Base-by-base conservation (phyloP, 1,284 basidiomycete species). In the Puccinia coronata region DNA sequence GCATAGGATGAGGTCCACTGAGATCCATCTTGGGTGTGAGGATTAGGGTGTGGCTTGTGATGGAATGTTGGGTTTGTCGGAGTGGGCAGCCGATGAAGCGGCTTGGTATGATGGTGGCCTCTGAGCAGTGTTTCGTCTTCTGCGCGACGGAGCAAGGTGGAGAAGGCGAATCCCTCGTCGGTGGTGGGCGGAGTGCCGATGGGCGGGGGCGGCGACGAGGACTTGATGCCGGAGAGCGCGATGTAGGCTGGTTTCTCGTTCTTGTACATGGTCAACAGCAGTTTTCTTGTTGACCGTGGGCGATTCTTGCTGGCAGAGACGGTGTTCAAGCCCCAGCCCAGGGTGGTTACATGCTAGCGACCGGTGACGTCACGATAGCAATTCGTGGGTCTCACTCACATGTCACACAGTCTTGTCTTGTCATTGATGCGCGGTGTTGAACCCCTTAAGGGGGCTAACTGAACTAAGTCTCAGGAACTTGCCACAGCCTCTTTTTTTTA, bases 121-220 rank as follows among this genome's bases (percentile, higher is more conserved):
- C 75, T 23, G 4, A 77, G 36, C 34, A 67, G 4, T 12, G 41
- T 77, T 67, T 77, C 75, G 43, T 77, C 75, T 49, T 63, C 39
- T 12, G 41, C 75, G 14, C 75, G n/a, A 5, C 75, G 36, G 25
- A 77, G 59, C 31, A 77, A 51, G 39, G 75, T 77, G 1, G 75
- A 77, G 25, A 67, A 77, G 34, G 75, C 75, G 28, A 77, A 77
- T 0, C 59, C 57, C 23, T 77, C 75, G 47, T 65, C 75, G n/a
- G 75, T 49, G 31, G 75, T 47, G 1, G 75, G 75, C n/a, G 75
- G 75, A 28, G 75, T 77, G 14, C 73, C 59, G 34, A 75, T 55
- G 23, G 73, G 73, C 28, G 49, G 73, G n/a, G 73, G 55, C 8
- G 53, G 36, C 1, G 41, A 49, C 18, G 73, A 43, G 5, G 55